These are phyloP conservation scores for Elongisporangium undulatum DNA, from an alignment of 352 stramenopile genomes.

Conservation along the genomic window DNA sequence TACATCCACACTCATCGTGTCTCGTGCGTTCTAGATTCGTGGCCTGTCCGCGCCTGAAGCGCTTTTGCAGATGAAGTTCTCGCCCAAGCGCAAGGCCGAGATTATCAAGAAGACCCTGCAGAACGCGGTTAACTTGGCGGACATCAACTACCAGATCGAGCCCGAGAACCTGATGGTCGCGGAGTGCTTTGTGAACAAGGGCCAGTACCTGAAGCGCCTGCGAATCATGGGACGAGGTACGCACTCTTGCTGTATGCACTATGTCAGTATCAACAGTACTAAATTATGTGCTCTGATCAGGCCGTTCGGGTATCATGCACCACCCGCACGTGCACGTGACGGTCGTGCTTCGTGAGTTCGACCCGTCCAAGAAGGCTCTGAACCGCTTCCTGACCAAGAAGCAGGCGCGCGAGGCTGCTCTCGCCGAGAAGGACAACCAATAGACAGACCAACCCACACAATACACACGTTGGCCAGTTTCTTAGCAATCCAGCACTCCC, in stretches of 20 bases:
- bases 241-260: constrained; percentile 2
- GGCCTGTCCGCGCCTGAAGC: constrained; percentile 69
- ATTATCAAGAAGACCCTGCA: constrained; percentile 83
- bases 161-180: constrained; percentile 77
- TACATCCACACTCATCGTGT: neutral
- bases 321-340: constrained; percentile 79
- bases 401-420: constrained; percentile 39
- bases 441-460: constrained; percentile 17
- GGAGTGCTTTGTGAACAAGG: constrained; percentile 86
- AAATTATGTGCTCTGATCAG: constrained; percentile 19
- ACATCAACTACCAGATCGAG: constrained; percentile 88
- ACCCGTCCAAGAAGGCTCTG: constrained; percentile 70
- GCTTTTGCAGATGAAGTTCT: constrained; percentile 86
- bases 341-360: constrained; percentile 73
- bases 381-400: constrained; percentile 80
- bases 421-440: constrained; percentile 29
- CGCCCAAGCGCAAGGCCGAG: constrained; percentile 79
- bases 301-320: constrained; percentile 80
- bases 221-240: constrained; percentile 82
- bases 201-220: constrained; percentile 76
- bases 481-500: neutral
- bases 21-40: constrained; percentile 36
- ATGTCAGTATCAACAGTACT: constrained; percentile 1
- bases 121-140: constrained; percentile 84
- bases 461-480: constrained; percentile 6